phyloP scores from a whole-genome alignment of 2,329 filamentous ascomycete species.

The Fusarium sp. region DNA sequence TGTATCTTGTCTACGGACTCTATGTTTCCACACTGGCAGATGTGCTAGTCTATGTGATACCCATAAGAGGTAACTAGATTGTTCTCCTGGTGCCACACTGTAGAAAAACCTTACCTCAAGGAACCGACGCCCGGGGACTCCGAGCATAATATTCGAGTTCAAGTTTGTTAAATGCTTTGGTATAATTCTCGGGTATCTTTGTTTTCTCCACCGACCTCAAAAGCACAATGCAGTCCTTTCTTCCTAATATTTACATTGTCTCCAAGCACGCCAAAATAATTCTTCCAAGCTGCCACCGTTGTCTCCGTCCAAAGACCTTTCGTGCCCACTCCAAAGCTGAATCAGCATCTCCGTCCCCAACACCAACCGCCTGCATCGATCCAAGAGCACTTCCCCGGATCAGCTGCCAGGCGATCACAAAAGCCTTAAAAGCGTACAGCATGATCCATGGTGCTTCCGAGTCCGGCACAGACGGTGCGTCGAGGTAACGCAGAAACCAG shows the following conservation, averaged over 20 bases:
- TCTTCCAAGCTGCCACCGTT: conserved; percentile 16
- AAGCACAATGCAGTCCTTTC: no score
- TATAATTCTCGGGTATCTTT: no score
- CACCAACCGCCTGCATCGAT: conserved; percentile 45
- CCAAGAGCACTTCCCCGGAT: conserved; percentile 48
- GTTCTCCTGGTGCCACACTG: no score
- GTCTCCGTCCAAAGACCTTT: conserved; percentile 10
- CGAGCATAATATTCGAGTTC: no score
- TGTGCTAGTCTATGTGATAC: no score
- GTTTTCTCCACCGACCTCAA: no score
- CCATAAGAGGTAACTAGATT: no score
- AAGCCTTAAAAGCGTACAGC: conserved; percentile 57
- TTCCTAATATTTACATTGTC: conserved; percentile 5
- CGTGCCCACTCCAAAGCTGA: conserved; percentile 16
- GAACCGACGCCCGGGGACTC: no score
- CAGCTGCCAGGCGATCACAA: conserved; percentile 57
- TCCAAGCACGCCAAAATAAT: conserved; percentile 21
- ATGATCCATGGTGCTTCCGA: conserved; percentile 56
- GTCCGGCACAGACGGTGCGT: conserved; percentile 40
- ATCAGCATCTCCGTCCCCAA: conserved; percentile 11
- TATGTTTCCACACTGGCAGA: no score
- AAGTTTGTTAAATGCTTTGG: no score
- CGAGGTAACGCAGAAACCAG: conserved; percentile 56
- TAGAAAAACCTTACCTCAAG: no score
- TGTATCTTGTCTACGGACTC: no score